phyloP scores from a whole-genome alignment of 75 land plant genomes.

The Pinus albicaulis region DNA sequence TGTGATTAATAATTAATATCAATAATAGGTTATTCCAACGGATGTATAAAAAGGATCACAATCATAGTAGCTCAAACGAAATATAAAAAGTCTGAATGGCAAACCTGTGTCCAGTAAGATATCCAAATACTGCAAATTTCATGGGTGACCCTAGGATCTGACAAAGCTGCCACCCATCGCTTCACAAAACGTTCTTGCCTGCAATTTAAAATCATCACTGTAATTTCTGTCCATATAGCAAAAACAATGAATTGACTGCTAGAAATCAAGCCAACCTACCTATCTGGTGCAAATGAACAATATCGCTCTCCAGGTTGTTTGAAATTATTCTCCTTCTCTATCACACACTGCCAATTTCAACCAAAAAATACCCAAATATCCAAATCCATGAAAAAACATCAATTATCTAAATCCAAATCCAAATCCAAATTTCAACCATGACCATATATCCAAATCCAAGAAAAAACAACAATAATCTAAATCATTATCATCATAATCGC shows the following conservation, averaged over 20 bases:
- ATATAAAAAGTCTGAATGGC: not conserved
- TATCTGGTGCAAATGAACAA: conserved; percentile 49
- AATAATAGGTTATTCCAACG: not conserved
- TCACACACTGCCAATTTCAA: conserved; percentile 32
- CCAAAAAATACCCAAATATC: not conserved
- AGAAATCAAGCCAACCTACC: conserved; percentile 19
- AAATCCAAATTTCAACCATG: too few species aligned
- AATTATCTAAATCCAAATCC: too few species aligned
- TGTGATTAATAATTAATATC: not conserved
- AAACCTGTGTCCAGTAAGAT: conserved; percentile 61
- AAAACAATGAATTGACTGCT: not conserved
- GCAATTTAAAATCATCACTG: conserved; percentile 5
- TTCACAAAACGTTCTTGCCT: conserved; percentile 69
- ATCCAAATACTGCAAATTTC: conserved; percentile 70
- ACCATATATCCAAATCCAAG: too few species aligned
- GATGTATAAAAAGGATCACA: not conserved
- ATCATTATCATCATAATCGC: too few species aligned
- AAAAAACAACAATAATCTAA: too few species aligned
- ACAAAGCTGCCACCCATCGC: conserved; percentile 40
- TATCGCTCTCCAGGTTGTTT: conserved; percentile 71
- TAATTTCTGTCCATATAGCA: not conserved
- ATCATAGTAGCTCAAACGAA: not conserved
- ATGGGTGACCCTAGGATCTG: conserved; percentile 68
- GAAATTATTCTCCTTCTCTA: conserved; percentile 77
- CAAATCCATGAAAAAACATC: too few species aligned